These are phyloP conservation scores for Pythium angustatum DNA, from an alignment of 352 stramenopile genomes.

Conservation along the genomic window DNA sequence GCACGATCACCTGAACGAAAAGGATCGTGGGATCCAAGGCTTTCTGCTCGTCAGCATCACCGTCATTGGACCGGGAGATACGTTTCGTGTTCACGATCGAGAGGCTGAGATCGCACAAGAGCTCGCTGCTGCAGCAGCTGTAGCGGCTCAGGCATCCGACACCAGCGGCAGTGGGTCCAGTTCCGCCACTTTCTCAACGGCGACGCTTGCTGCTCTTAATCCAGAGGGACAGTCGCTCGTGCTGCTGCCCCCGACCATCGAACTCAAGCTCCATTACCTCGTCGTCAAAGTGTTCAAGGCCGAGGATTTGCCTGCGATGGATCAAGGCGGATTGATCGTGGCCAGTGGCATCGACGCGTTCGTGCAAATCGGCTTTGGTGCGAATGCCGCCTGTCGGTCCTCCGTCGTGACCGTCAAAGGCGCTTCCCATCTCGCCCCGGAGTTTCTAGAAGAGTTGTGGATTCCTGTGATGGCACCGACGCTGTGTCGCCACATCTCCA, in stretches of 20 bases:
- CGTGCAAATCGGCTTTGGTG: conserved; percentile 70
- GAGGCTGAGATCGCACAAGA: conserved; percentile 69
- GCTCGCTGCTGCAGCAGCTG: conserved; percentile 26
- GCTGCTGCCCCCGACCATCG: conserved; percentile 73
- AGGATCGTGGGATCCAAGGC: conserved; percentile 84
- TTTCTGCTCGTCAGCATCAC: conserved; percentile 72
- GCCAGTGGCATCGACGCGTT: conserved; percentile 83
- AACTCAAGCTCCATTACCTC: conserved; percentile 77
- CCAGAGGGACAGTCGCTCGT: conserved; percentile 47
- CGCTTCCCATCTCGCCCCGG: conserved; percentile 40
- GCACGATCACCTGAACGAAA: conserved; percentile 83
- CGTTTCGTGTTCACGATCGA: conserved; percentile 64
- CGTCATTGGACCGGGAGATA: conserved; percentile 70
- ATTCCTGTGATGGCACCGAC: conserved; percentile 79
- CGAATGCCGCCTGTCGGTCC: conserved; percentile 45
- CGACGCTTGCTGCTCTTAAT: not conserved
- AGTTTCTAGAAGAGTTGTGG: conserved; percentile 86
- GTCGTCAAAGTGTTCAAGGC: conserved; percentile 76
- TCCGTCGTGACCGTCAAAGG: conserved; percentile 70
- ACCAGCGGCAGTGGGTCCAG: not conserved
- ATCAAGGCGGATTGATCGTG: conserved; percentile 46
- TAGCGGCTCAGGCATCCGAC: not conserved
- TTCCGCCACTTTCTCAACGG: conserved; percentile 1
- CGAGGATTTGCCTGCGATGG: conserved; percentile 84
- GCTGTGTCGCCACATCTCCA: conserved; percentile 63